Percentiles rank a stretch among this genome's conserved stretches.
Conservation (phyloP, 148 eudicot species). For the Talinum fruticosum region DNA sequence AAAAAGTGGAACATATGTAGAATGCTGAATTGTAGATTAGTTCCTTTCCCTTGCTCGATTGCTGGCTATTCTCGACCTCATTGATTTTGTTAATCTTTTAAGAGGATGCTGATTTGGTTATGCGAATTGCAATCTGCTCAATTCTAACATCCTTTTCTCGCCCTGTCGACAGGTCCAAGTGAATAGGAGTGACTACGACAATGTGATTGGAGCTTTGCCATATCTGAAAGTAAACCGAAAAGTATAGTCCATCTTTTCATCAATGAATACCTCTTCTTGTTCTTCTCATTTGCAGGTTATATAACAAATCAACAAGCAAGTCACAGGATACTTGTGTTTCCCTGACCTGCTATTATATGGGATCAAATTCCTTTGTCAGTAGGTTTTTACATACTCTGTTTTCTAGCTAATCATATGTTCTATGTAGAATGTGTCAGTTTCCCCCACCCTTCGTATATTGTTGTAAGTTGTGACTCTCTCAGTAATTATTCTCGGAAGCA, state of each 20-base stretch:
- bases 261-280: too few species aligned
- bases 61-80: not conserved
- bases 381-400: not conserved
- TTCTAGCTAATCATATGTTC: conserved; percentile 11
- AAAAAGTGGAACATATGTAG: not conserved
- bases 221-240: conserved; percentile 86
- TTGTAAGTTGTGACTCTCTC: not conserved
- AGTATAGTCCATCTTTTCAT: conserved; percentile 28
- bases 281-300: conserved; percentile 3
- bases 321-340: not conserved
- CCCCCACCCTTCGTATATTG: not conserved
- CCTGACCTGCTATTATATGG: not conserved
- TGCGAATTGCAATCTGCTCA: not conserved
- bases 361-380: too few species aligned
- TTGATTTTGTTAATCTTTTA: not conserved
- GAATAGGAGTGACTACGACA: conserved; percentile 75
- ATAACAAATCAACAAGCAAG: not conserved
- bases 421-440: not conserved
- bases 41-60: not conserved
- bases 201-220: conserved; percentile 88
- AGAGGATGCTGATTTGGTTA: not conserved
- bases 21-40: not conserved
- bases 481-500: not conserved
- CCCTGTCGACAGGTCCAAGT: conserved; percentile 61
- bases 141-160: not conserved